Conservation (phyloP, 1,284 basidiomycete genomes). For the Cutaneotrichosporon spelunceum region DNA sequence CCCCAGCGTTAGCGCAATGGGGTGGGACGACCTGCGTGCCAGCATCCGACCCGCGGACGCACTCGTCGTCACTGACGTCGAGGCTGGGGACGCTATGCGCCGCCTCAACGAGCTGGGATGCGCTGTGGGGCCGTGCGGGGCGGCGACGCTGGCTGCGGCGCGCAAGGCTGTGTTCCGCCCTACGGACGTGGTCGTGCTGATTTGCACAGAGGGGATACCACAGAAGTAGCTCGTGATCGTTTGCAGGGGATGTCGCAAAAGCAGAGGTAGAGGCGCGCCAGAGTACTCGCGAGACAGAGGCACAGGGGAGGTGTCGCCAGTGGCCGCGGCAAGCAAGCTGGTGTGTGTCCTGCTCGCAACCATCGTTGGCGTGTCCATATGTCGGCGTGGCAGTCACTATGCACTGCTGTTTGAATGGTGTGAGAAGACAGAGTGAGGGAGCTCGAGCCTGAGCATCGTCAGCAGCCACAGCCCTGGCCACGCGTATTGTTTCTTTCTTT, state of each 20-base stretch:
- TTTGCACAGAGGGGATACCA: constrained; percentile 22
- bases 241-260: not conserved
- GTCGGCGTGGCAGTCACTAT: too few relatives aligned
- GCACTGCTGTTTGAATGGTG: too few relatives aligned
- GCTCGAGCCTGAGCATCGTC: too few relatives aligned
- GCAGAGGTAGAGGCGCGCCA: too few relatives aligned
- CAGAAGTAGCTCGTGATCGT: not conserved
- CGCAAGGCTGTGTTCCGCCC: constrained; percentile 10
- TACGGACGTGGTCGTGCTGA: constrained; percentile 22
- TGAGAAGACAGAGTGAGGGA: too few relatives aligned
- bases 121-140: constrained; percentile 20
- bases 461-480: too few relatives aligned
- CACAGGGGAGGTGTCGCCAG: too few relatives aligned
- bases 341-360: too few relatives aligned
- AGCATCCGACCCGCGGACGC: constrained; percentile 18
- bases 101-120: constrained; percentile 10
- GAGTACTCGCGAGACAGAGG: too few relatives aligned
- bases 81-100: constrained; percentile 5
- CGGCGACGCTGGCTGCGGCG: constrained; percentile 19
- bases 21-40: constrained; percentile 17
- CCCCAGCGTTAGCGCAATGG: constrained; percentile 16
- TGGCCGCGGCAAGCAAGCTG: too few relatives aligned
- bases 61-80: constrained; percentile 17
- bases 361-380: too few relatives aligned
- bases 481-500: too few relatives aligned